Percentiles rank a stretch among this genome's conserved stretches.
Conservation (phyloP, 2,329 filamentous ascomycete species). For the Plectosphaerella cucumerina region DNA sequence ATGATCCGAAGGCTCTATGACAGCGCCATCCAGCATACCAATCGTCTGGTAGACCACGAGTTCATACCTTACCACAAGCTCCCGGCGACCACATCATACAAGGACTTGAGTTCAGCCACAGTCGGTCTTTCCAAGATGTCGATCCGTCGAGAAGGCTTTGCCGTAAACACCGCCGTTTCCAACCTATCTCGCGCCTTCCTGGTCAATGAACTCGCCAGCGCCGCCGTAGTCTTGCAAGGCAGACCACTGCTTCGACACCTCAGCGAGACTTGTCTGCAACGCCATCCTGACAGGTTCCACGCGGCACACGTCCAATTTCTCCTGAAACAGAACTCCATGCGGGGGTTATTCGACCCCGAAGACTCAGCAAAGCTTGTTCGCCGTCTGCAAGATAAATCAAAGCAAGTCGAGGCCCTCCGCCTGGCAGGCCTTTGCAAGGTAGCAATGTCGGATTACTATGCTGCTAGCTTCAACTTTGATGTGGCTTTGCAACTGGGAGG, state of each 20-base stretch:
- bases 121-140: constrained; percentile 65
- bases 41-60: constrained; percentile 71
- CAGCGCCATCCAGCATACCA: constrained; percentile 72
- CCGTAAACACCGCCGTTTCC: constrained; percentile 76
- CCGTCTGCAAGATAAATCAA: too few relatives aligned
- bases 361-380: too few relatives aligned
- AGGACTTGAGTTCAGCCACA: constrained; percentile 50
- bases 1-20: constrained; percentile 79
- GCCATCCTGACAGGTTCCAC: constrained; percentile 63
- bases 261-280: constrained; percentile 66
- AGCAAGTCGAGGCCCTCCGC: too few relatives aligned
- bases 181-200: constrained; percentile 74
- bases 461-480: constrained; percentile 67
- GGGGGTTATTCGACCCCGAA: constrained; percentile 68
- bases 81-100: neutral
- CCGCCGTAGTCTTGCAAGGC: constrained; percentile 79
- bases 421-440: constrained; percentile 60
- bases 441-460: constrained; percentile 65
- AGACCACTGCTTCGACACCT: constrained; percentile 75
- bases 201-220: constrained; percentile 78
- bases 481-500: constrained; percentile 56
- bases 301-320: constrained; percentile 90
- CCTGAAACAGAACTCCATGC: constrained; percentile 83
- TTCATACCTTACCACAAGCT: constrained; percentile 43
- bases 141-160: constrained; percentile 70